Evolutionary conservation across 1,284 basidiomycete species (phyloP).

Genomic region (Uromyces viciae-fabae): DNA sequence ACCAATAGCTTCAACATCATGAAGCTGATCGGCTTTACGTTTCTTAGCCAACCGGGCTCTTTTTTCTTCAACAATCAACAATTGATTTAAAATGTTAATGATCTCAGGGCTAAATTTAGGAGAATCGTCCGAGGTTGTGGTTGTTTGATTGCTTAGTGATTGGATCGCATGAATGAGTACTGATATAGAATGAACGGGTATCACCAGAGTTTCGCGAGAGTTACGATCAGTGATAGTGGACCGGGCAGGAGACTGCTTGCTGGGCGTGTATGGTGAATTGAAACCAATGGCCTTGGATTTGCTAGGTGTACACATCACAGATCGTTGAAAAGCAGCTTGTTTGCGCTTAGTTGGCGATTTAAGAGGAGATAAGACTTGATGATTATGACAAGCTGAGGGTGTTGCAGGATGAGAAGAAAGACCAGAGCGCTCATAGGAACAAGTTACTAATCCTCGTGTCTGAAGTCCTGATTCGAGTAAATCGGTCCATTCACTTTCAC

Average conservation of each 20-base stretch:
- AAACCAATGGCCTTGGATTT: constrained; percentile 12
- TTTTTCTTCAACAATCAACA: constrained; percentile 10
- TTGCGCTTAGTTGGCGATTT: constrained; percentile 28
- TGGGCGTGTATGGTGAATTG: constrained; percentile 3
- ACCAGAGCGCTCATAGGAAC: constrained; percentile 6
- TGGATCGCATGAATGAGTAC: constrained; percentile 22
- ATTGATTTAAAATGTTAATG: constrained; percentile 13
- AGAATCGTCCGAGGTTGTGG: not conserved
- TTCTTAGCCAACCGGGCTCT: not conserved
- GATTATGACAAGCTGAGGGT: constrained; percentile 5
- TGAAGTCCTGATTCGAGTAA: constrained; percentile 33
- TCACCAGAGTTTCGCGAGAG: not conserved
- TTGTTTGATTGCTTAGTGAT: not conserved
- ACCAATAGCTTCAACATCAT: not conserved
- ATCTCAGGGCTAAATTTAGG: constrained; percentile 23
- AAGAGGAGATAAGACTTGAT: not conserved
- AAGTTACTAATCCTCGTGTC: constrained; percentile 24
- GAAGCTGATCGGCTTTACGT: constrained; percentile 6
- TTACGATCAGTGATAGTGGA: not conserved
- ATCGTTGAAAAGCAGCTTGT: constrained; percentile 16
- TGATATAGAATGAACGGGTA: constrained; percentile 16
- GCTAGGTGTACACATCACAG: constrained; percentile 12
- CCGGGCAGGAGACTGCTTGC: not conserved
- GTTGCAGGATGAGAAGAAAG: constrained; percentile 13
- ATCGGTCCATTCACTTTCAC: constrained; percentile 44